A percentile compares a stretch with the other conserved stretches of the same genome.
Evolutionary conservation across 2,329 filamentous ascomycete species (phyloP).

Genomic region (Pezicula neosporulosa): DNA sequence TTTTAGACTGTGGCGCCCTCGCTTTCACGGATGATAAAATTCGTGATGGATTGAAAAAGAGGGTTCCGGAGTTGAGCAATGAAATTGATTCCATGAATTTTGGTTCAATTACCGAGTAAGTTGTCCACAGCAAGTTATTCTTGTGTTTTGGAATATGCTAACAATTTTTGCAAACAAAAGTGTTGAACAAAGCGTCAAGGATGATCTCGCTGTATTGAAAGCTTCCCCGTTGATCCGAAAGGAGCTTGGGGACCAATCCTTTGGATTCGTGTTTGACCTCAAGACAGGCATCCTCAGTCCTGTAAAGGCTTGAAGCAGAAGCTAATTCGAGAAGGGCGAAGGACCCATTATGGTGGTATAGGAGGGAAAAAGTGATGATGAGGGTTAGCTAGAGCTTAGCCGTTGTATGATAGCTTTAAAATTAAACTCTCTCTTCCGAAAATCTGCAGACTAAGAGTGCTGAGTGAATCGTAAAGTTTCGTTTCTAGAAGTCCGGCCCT

Average conservation of each 20-base stretch:
- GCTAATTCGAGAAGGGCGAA: too few relatives aligned
- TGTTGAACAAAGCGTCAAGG: conserved; percentile 19
- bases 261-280: conserved; percentile 21
- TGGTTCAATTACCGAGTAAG: conserved; percentile 22
- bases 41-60: conserved; percentile 14
- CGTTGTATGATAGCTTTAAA: too few relatives aligned
- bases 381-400: too few relatives aligned
- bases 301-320: neutral
- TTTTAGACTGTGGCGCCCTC: conserved; percentile 19
- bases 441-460: too few relatives aligned
- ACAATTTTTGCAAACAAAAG: conserved; percentile 4
- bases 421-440: too few relatives aligned
- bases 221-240: conserved; percentile 17
- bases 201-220: conserved; percentile 21
- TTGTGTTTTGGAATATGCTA: neutral
- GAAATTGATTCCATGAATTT: conserved; percentile 22
- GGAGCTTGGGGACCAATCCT: conserved; percentile 15
- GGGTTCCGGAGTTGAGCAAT: conserved; percentile 10
- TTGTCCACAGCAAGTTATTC: neutral
- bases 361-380: too few relatives aligned
- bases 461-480: too few relatives aligned
- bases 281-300: conserved; percentile 18
- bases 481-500: too few relatives aligned
- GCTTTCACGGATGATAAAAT: conserved; percentile 18
- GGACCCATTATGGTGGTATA: too few relatives aligned